phyloP scores from a whole-genome alignment of 2,329 filamentous ascomycete species.

The Penicillium freii region DNA sequence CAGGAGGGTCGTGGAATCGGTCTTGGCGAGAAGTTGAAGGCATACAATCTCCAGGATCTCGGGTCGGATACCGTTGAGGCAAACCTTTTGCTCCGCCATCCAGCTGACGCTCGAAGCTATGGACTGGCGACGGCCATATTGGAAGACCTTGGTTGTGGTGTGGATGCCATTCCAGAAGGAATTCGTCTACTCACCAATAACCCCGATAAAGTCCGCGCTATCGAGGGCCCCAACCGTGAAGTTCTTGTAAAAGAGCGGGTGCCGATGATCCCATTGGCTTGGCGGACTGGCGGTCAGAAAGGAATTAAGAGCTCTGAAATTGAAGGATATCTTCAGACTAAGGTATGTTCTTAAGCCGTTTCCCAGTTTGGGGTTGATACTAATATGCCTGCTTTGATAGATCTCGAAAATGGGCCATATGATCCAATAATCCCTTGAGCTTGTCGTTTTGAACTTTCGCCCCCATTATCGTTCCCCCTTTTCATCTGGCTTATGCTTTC shows the following conservation, averaged over 20 bases:
- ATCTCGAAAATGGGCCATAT: slow-evolving; percentile 88
- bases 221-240: slow-evolving; percentile 88
- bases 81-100: slow-evolving; percentile 84
- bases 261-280: slow-evolving; percentile 91
- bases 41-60: slow-evolving; percentile 95
- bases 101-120: slow-evolving; percentile 91
- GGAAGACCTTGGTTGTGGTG: slow-evolving; percentile 71
- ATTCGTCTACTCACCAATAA: slow-evolving; percentile 92
- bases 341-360: slow-evolving; percentile 58
- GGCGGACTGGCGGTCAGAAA: slow-evolving; percentile 73
- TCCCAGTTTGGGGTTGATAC: background rate
- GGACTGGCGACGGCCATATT: slow-evolving; percentile 96
- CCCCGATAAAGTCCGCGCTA: slow-evolving; percentile 90
- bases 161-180: slow-evolving; percentile 57
- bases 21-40: slow-evolving; percentile 91
- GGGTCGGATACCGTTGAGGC: slow-evolving; percentile 98
- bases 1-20: slow-evolving; percentile 97
- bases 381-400: slow-evolving; percentile 41
- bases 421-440: slow-evolving; percentile 43
- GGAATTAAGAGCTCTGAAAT: slow-evolving; percentile 87
- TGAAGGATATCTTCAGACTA: slow-evolving; percentile 90
- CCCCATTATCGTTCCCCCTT: slow-evolving; percentile 3
- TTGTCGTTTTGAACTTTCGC: background rate
- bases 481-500: slow-evolving; percentile 8
- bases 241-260: slow-evolving; percentile 85